Conservation (phyloP, 805 yeast species). For the Cyberlindnera japonica region DNA sequence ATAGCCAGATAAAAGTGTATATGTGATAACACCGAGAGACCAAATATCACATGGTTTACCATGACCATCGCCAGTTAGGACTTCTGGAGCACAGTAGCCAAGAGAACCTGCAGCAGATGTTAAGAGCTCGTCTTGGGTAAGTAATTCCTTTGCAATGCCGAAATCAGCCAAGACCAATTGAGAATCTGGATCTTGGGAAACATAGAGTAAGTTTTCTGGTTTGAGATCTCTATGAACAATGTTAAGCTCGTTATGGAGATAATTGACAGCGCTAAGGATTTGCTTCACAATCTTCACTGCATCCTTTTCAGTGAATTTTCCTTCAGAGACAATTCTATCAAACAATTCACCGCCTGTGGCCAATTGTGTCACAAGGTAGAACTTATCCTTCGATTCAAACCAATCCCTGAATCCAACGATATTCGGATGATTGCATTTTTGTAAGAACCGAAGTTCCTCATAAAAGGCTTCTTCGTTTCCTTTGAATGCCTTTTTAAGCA, state of each 20-base stretch:
- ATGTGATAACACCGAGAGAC: slow-evolving; percentile 92
- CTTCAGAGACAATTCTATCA: slow-evolving; percentile 76
- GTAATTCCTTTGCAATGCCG: slow-evolving; percentile 84
- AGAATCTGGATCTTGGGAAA: slow-evolving; percentile 54
- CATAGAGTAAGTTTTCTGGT: slow-evolving; percentile 86
- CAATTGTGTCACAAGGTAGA: slow-evolving; percentile 88
- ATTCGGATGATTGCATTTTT: slow-evolving; percentile 71
- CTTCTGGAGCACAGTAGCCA: slow-evolving; percentile 98
- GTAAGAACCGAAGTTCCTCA: slow-evolving; percentile 72
- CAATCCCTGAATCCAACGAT: slow-evolving; percentile 89
- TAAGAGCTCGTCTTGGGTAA: slow-evolving; percentile 54
- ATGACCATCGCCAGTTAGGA: slow-evolving; percentile 76
- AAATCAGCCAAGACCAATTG: slow-evolving; percentile 89
- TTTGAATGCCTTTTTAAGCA: slow-evolving; percentile 77
- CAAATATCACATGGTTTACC: slow-evolving; percentile 95
- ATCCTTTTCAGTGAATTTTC: slow-evolving; percentile 84
- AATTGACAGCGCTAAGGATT: slow-evolving; percentile 71
- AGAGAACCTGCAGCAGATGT: slow-evolving; percentile 83
- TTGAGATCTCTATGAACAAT: slow-evolving; percentile 93
- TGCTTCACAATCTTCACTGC: slow-evolving; percentile 76
- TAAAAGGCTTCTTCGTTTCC: slow-evolving; percentile 74
- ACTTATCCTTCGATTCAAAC: slow-evolving; percentile 91
- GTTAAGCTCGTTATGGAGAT: slow-evolving; percentile 62
- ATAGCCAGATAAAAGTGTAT: slow-evolving; percentile 86
- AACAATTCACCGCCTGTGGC: slow-evolving; percentile 97